Base-by-base conservation (phyloP, 2,329 filamentous ascomycete genomes). In the Clarireedia homoeocarpa region DNA sequence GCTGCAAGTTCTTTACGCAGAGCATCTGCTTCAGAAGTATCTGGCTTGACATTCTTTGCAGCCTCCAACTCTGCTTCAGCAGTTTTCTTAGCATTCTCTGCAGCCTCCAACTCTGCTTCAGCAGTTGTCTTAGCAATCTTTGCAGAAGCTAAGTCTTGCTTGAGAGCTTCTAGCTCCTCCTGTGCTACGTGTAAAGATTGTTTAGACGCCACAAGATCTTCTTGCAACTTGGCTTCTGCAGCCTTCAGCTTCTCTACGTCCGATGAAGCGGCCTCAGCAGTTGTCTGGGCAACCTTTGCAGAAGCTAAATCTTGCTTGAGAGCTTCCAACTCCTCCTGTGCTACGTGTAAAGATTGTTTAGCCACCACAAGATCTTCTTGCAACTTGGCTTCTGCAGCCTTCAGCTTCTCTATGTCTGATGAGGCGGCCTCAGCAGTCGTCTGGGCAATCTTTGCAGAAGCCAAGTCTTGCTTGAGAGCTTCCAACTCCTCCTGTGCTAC, bases 101-200 rank as follows among this genome's bases (percentile, higher is more conserved):
- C 70, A 6, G 80, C 80, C 58, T 86, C 83, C 15, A 85, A 74
- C 51, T 83, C 81, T n/a, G 82, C 81, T 68, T 68, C 60, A 15
- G 67, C 67, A 44, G 60, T 53, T 45, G 64, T 75, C 61, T 77
- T 74, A 4, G 79, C 67, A n/a, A 70, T 70, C 63, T 71, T 71
- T 59, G 80, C 75, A 67, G 63, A 67, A 26, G 71, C 68, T 2
- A 70, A 57, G 15, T 64, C 61, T 56, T 66, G 54, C 55, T 62
- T 64, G 15, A 68, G 48, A 9, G 48, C 53, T 26, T 69, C 65
- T 12, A 68, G 39, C 30, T 69, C 68, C 24, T 57, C 59, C 34
- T 64, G 48, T 17, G 61, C 58, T 34, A 20, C 20, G 20, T 20
- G 20, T 20, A 20, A 20, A 20, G 20, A 20, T 20, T 20, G 20